These are phyloP conservation scores for Eucalyptus virginea DNA, from an alignment of 345 rosid genomes.

Conservation along the genomic window DNA sequence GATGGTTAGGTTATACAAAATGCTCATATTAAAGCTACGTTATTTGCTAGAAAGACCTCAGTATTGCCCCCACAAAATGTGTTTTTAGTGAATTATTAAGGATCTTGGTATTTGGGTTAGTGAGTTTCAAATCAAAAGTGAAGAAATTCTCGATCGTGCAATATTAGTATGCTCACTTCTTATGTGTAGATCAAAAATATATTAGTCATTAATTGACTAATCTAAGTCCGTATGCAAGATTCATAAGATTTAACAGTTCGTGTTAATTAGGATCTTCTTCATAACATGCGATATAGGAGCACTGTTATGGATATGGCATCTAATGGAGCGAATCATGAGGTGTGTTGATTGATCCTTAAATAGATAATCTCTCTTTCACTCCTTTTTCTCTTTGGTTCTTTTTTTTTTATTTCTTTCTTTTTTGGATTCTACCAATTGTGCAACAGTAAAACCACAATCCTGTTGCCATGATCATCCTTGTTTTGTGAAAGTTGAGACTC, in stretches of 20 bases:
- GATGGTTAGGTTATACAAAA: neutral
- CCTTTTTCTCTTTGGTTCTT: neutral
- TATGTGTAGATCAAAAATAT: neutral
- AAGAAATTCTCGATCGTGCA: neutral
- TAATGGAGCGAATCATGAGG: neutral
- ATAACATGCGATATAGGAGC: neutral
- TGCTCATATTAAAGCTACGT: neutral
- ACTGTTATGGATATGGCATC: neutral
- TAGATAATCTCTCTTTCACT: neutral
- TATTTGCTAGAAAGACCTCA: neutral
- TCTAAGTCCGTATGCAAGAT: neutral
- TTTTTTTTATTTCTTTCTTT: fast-evolving
- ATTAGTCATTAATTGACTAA: neutral
- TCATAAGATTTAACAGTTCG: neutral
- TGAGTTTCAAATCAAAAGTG: neutral
- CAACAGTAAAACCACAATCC: neutral
- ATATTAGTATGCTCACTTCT: neutral
- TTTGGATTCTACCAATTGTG: neutral
- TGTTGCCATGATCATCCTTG: neutral
- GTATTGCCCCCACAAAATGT: too few species aligned
- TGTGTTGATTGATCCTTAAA: neutral
- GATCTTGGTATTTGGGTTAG: neutral
- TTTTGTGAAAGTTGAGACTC: neutral
- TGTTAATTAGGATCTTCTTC: neutral
- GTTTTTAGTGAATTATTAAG: neutral